A percentile compares a stretch with the other conserved stretches of the same genome.
Evolutionary conservation across 108 stramenopile species (phyloP).

Genomic region (Fragilariopsis cylindrus): DNA sequence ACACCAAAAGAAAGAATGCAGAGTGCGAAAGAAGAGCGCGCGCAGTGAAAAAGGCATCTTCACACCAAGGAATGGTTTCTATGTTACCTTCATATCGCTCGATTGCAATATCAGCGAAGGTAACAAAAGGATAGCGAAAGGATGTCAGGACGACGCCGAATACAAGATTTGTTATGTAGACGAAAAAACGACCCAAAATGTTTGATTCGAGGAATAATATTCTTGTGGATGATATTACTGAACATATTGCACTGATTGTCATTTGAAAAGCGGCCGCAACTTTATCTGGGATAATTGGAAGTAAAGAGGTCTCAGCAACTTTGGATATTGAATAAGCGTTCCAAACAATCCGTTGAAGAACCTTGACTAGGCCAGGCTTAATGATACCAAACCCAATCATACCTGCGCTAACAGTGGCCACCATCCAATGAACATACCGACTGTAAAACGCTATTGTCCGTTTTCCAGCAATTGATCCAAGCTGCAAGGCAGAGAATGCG

Average conservation of each 20-base stretch:
- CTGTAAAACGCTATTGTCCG: conserved; percentile 48
- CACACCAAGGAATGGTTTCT: conserved; percentile 28
- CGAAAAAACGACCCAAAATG: conserved; percentile 11
- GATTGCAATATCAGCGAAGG: conserved; percentile 8
- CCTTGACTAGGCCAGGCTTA: conserved; percentile 16
- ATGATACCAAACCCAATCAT: conserved; percentile 26
- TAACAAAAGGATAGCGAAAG: not conserved
- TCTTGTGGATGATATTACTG: not conserved
- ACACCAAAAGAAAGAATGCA: conserved; percentile 37
- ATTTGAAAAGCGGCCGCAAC: not conserved
- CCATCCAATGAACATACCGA: conserved; percentile 33
- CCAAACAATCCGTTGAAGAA: conserved; percentile 25
- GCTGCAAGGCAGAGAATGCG: conserved; percentile 45
- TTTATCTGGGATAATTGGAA: not conserved
- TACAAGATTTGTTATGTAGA: not conserved
- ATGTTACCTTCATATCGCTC: conserved; percentile 8
- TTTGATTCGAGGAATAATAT: conserved; percentile 25
- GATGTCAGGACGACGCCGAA: not conserved
- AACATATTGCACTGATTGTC: not conserved
- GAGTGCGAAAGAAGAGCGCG: conserved; percentile 38
- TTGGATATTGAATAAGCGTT: conserved; percentile 3
- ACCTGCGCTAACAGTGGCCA: conserved; percentile 25
- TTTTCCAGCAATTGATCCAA: conserved; percentile 47
- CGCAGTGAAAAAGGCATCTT: conserved; percentile 39
- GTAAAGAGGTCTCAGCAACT: not conserved